Evolutionary conservation across 176 grass and related monocot species (phyloP), one percentile per base, ranked within the genome.

Genomic region (Pontederia crassipes): DNA sequence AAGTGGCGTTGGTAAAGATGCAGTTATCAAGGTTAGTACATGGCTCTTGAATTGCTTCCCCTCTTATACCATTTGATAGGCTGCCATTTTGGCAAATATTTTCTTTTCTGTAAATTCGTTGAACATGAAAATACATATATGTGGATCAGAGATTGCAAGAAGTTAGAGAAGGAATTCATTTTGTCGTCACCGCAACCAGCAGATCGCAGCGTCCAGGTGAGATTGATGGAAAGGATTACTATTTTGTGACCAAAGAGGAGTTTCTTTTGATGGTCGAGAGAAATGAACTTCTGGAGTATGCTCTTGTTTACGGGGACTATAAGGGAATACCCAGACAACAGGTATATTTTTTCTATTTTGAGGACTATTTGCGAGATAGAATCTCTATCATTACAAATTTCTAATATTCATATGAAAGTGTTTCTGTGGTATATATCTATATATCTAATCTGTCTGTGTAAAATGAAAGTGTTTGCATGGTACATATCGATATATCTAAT

Each of bases 281-380:
- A 69, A 70, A 90, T 17, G 92, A 90, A 29, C 76, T 96, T 49
- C 72, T 96, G 10, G 87, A 96, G 61, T 90, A 96, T 15, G 83
- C 87, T 4, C 87, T 96, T 74, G 92, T 96, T 65, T 96, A 90
- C 61, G 92, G 92, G 50, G 83, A 96, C 48, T 96, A 90, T 24
- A 96, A 96, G 64, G 92, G 92, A 46, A 82, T 96, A 46, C 92
- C 92, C 15, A 96, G 88, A 61, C 92, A 96, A 59, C 91, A 97
- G 87, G 92, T 97, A 79, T 55, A 49, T 35, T 35, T 2, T 35
- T 35, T 35, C 61, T 64, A 0, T 11, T 52, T n/a, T n/a, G n/a
- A n/a, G n/a, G n/a, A n/a, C n/a, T n/a, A n/a, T n/a, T n/a, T 4
- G 4, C 4, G 29, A 35, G 29, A 35, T 35, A 35, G 4, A 35